Conservation (phyloP, 192 early-diverging fungal species). For the Glomus cerebriforme region DNA sequence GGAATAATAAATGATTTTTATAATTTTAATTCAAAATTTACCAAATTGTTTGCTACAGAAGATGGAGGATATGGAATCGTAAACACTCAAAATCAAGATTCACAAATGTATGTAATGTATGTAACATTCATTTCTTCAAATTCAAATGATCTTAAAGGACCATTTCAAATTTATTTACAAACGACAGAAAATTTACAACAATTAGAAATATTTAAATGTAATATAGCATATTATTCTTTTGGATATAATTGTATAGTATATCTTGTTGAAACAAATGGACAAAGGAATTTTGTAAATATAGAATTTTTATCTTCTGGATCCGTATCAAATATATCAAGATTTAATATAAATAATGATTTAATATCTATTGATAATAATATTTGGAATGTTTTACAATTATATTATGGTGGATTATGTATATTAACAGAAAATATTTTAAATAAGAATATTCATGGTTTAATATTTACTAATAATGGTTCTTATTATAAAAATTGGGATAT, state of each 20-base stretch:
- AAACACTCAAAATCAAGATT: not conserved
- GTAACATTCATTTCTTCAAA: not conserved
- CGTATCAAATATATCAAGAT: not conserved
- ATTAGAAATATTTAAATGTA: not conserved
- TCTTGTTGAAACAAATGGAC: not conserved
- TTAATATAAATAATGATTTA: not conserved
- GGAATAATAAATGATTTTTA: not conserved
- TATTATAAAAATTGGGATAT: not conserved
- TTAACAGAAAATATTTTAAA: not conserved
- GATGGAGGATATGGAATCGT: not conserved
- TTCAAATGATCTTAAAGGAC: not conserved
- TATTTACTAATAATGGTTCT: not conserved
- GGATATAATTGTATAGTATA: not conserved
- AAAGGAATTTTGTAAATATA: not conserved
- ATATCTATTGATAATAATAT: not conserved
- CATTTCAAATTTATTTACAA: not conserved
- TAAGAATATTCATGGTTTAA: not conserved
- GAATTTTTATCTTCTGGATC: not conserved
- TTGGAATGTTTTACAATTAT: not conserved
- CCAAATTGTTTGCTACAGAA: not conserved
- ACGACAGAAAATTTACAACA: not conserved
- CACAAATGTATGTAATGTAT: not conserved
- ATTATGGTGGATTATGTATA: not conserved
- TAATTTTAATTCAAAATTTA: not conserved
- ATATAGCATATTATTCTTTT: not conserved